Conservation (phyloP, 192 early-diverging fungal species). For the Diversispora epigaea region DNA sequence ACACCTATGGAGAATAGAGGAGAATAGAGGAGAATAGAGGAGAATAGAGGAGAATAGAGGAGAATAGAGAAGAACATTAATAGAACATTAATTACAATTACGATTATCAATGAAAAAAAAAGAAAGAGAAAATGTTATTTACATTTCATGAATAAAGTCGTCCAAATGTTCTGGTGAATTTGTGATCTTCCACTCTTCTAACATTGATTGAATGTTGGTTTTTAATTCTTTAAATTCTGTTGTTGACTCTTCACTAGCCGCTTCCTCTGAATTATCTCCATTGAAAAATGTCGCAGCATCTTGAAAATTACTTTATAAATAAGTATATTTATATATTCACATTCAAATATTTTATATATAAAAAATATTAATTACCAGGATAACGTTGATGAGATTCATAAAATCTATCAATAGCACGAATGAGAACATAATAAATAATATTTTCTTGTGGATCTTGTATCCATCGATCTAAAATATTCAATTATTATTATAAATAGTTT, state of each 20-base stretch:
- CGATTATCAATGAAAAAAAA: slow-evolving; percentile 1
- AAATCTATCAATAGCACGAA: slow-evolving; percentile 69
- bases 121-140: slow-evolving; percentile 30
- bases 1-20: too few species aligned
- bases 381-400: slow-evolving; percentile 53
- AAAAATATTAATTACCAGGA: slow-evolving; percentile 55
- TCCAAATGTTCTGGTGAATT: slow-evolving; percentile 43
- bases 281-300: slow-evolving; percentile 19
- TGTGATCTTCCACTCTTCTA: slow-evolving; percentile 45
- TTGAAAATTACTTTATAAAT: neutral
- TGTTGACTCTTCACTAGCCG: slow-evolving; percentile 40
- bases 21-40: too few species aligned
- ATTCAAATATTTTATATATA: neutral
- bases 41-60: too few species aligned
- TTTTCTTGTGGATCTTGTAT: slow-evolving; percentile 53
- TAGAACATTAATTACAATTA: too few species aligned
- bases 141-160: slow-evolving; percentile 69
- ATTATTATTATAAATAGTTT: neutral
- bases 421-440: slow-evolving; percentile 61
- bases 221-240: slow-evolving; percentile 40
- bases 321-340: neutral
- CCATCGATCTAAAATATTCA: slow-evolving; percentile 43
- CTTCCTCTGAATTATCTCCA: slow-evolving; percentile 50
- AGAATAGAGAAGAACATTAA: too few species aligned
- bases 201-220: slow-evolving; percentile 41